Conservation (phyloP, 805 yeast species). For the Candida xiaguanensis region DNA sequence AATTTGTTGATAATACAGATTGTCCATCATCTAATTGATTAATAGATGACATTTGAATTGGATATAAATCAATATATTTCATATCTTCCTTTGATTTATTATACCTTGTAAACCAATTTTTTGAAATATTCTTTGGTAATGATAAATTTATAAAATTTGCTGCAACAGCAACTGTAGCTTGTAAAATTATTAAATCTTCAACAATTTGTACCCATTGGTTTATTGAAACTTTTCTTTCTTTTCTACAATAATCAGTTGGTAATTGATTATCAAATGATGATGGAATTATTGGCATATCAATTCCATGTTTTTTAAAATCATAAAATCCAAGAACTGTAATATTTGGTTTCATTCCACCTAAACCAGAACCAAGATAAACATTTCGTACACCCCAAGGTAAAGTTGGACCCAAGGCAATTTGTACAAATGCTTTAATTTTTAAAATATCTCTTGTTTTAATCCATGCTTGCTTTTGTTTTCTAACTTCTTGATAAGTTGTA, state of each 20-base stretch:
- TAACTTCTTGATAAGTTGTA: conserved; percentile 60
- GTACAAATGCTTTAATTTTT: conserved; percentile 89
- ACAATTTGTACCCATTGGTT: conserved; percentile 88
- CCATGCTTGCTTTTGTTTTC: conserved; percentile 80
- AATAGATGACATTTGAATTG: conserved; percentile 93
- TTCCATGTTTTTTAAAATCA: conserved; percentile 51
- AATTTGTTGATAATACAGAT: conserved; percentile 77
- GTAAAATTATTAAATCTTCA: conserved; percentile 85
- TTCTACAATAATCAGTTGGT: conserved; percentile 78
- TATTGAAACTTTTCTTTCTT: conserved; percentile 64
- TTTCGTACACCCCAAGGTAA: conserved; percentile 95
- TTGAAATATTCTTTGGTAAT: conserved; percentile 46
- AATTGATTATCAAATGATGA: conserved; percentile 25
- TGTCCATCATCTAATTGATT: conserved; percentile 64
- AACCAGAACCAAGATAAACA: conserved; percentile 86
- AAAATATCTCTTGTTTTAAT: conserved; percentile 71
- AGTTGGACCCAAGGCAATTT: conserved; percentile 81
- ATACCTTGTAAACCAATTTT: neutral
- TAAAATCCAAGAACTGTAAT: conserved; percentile 89
- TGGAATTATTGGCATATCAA: conserved; percentile 23
- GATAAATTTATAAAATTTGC: conserved; percentile 71
- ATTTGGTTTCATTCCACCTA: conserved; percentile 98
- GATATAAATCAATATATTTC: conserved; percentile 81
- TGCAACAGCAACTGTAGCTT: conserved; percentile 90
- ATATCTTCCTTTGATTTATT: conserved; percentile 21